Base-by-base conservation (phyloP, 371 early-diverging fungal species). In the Mortierella sp. region DNA sequence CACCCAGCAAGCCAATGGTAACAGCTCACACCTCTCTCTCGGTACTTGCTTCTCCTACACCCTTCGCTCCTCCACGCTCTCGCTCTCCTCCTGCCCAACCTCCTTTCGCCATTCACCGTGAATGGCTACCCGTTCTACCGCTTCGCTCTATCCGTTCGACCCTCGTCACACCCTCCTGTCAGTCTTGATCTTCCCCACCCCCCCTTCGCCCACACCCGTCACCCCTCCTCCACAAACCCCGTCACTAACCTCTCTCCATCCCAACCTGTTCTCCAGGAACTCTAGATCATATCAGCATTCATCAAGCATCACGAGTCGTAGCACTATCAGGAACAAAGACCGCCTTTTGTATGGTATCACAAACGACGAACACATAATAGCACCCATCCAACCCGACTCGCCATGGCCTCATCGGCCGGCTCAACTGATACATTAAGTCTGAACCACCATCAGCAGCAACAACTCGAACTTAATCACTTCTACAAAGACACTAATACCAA, bases 341-440 rank as follows among this genome's bases (percentile, higher is more conserved):
- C 50, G 27, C 10, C 51, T 31, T 27, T 50, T 39, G 60, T 21
- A 59, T 63, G 64, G 64, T 43, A 63, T 44, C 49, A 48, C 64
- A 49, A 31, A 50, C 52, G 43, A 41, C 46, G 43, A 59, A 55
- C 58, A 48, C 48, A 40, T 43, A 44, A 39, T 41, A 44, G 53
- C 28, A 34, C 34, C 34, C 4, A 54, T 8, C 10, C 55, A 41
- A 44, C 47, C 43, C 44, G 13, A 45, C 40, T 34, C 19, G 27
- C 27, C 51, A 71, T 71, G 71, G 64, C 71, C 39, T 65, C 65
- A 13, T 57, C 60, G 24, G 57, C 65, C 27, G 61, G 57, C 29
- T 25, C 41, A 57, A 53, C 51, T 29, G 54, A 37, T 10, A 41
- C 29, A 24, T 14, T 51, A 21, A 45, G 27, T 47, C 52, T 41